Percentiles rank a stretch among this genome's conserved stretches.
Evolutionary conservation across 2,329 filamentous ascomycete species (phyloP).

Genomic region (Emergomyces africanus): DNA sequence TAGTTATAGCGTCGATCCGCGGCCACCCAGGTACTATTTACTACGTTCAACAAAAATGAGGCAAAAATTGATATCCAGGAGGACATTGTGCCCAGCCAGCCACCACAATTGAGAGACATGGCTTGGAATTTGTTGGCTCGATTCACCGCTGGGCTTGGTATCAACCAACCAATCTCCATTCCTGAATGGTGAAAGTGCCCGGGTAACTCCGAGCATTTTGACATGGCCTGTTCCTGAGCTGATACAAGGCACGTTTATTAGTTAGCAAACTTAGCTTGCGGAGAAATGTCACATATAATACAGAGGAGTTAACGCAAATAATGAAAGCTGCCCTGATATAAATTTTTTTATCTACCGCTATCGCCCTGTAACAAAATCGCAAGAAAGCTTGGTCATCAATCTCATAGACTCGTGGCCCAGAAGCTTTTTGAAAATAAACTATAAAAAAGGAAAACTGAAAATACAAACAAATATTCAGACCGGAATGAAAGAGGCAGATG

Average conservation of each 20-base stretch:
- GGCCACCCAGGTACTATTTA: background rate
- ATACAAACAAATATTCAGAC: too few species aligned
- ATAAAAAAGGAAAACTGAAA: background rate
- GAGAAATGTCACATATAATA: background rate
- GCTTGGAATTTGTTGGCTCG: background rate
- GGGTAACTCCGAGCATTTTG: too few species aligned
- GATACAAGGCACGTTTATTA: background rate
- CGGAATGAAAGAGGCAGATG: background rate
- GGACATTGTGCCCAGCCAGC: background rate
- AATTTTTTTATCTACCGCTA: slow-evolving; percentile 5
- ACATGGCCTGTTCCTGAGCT: background rate
- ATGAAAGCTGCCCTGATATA: background rate
- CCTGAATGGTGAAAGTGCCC: background rate
- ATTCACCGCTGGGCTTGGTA: background rate
- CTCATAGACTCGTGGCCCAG: slow-evolving; percentile 3
- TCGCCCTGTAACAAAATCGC: background rate
- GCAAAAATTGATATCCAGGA: background rate
- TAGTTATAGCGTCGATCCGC: background rate
- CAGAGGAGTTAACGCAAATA: too few species aligned
- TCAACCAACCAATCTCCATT: background rate
- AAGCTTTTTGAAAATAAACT: background rate
- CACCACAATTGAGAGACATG: background rate
- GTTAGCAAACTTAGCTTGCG: background rate
- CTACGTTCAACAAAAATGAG: background rate
- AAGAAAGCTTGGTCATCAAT: background rate